These are phyloP conservation scores for Leccinum boreale DNA, from an alignment of 768 basidiomycete genomes.

Conservation along the genomic window DNA sequence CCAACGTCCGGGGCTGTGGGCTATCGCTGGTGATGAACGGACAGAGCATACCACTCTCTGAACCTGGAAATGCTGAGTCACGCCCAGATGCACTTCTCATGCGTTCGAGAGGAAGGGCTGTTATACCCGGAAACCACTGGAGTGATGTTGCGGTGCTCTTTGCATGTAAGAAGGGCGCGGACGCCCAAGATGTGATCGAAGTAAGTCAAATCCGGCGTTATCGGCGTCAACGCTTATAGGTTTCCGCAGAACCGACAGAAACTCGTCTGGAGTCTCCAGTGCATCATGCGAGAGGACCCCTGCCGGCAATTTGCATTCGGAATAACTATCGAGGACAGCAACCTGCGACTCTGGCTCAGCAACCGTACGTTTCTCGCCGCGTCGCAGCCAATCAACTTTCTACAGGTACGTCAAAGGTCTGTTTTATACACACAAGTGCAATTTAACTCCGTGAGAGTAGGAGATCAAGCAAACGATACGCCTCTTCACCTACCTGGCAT, in stretches of 20 bases:
- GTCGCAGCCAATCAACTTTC: not conserved
- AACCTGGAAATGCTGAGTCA: not conserved
- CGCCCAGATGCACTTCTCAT: constrained; percentile 1
- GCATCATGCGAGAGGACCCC: not conserved
- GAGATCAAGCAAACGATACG: too few species aligned
- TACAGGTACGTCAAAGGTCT: not conserved
- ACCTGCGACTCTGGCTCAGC: constrained; percentile 27
- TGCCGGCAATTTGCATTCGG: not conserved
- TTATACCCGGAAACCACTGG: not conserved
- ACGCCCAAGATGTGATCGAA: not conserved
- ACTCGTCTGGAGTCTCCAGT: constrained; percentile 25
- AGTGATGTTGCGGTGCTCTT: constrained; percentile 9
- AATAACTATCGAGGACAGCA: not conserved
- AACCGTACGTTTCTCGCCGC: not conserved
- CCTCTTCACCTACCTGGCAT: too few species aligned
- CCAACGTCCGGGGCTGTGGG: not conserved
- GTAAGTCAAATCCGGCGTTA: not conserved
- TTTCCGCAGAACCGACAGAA: constrained; percentile 12
- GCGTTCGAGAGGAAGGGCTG: not conserved
- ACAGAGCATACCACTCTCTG: not conserved
- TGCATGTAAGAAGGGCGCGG: constrained; percentile 2
- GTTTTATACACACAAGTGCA: not conserved
- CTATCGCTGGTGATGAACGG: not conserved
- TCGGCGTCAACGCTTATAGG: not conserved
- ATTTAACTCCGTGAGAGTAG: too few species aligned